phyloP scores from a whole-genome alignment of 148 eudicot genomes.

The Rhododendron molle region DNA sequence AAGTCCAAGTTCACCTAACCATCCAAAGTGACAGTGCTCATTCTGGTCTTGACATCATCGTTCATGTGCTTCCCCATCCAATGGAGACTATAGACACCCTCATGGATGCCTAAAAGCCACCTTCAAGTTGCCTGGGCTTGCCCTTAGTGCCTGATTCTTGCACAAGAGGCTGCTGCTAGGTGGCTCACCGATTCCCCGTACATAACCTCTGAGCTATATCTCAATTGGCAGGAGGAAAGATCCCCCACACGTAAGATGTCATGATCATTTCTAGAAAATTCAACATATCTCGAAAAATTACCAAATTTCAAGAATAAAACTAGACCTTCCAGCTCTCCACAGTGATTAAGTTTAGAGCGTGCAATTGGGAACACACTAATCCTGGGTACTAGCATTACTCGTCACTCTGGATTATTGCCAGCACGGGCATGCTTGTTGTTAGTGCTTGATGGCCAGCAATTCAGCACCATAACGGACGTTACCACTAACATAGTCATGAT shows the following conservation, averaged over 20 bases:
- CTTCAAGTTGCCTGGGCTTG: neutral
- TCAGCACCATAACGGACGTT: neutral
- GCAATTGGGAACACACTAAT: neutral
- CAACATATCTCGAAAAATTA: neutral
- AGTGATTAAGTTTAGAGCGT: neutral
- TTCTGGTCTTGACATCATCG: neutral
- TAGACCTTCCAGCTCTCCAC: neutral
- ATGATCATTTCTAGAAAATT: neutral
- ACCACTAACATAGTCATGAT: neutral
- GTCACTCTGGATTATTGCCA: neutral
- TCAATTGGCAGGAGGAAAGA: neutral
- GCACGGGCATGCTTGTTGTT: neutral
- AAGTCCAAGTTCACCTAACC: neutral
- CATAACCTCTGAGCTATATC: neutral
- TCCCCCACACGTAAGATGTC: neutral
- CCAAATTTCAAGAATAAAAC: neutral
- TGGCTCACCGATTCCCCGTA: neutral
- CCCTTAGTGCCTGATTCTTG: neutral
- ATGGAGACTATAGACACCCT: neutral
- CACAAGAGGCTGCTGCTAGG: neutral
- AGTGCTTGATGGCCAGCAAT: neutral
- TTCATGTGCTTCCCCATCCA: neutral
- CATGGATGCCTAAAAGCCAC: neutral
- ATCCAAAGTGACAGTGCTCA: neutral
- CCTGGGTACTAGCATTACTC: neutral